Percentiles rank a stretch among this genome's conserved stretches.
Evolutionary conservation across 805 yeast species (phyloP).

Genomic region (Saccharomyces paradoxus): DNA sequence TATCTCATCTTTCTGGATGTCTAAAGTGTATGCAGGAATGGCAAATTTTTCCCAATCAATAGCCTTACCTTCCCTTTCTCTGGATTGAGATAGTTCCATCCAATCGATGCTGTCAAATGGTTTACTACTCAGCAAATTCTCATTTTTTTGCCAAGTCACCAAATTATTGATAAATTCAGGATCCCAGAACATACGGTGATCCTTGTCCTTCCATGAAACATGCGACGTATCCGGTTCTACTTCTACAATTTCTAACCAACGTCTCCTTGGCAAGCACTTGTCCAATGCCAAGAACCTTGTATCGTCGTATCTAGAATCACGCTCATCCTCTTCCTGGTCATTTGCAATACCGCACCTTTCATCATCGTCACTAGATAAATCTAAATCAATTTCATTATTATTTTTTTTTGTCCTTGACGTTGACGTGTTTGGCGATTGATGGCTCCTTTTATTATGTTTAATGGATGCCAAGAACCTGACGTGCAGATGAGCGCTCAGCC

Average conservation of each 20-base stretch:
- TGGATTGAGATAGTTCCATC: neutral
- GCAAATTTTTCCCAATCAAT: slow-evolving; percentile 5
- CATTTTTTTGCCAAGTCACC: slow-evolving; percentile 4
- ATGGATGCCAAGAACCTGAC: slow-evolving; percentile 57
- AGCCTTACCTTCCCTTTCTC: neutral
- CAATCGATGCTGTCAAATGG: slow-evolving; percentile 4
- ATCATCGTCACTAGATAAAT: slow-evolving; percentile 16
- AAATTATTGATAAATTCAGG: slow-evolving; percentile 30
- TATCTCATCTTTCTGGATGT: slow-evolving; percentile 15
- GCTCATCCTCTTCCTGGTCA: neutral
- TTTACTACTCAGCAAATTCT: neutral
- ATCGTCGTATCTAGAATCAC: slow-evolving; percentile 7
- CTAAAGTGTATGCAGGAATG: slow-evolving; percentile 12
- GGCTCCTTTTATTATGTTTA: slow-evolving; percentile 27
- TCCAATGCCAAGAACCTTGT: slow-evolving; percentile 66
- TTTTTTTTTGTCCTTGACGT: slow-evolving; percentile 8
- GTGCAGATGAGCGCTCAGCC: slow-evolving; percentile 91
- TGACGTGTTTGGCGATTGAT: slow-evolving; percentile 4
- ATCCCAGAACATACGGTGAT: slow-evolving; percentile 27
- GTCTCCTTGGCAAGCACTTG: slow-evolving; percentile 64
- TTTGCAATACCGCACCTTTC: neutral
- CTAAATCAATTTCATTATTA: slow-evolving; percentile 31
- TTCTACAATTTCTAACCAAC: slow-evolving; percentile 46
- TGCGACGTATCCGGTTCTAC: slow-evolving; percentile 32
- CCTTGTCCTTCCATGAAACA: slow-evolving; percentile 12